Percentiles rank a stretch among this genome's conserved stretches.
These are phyloP conservation scores for Juncus effusus DNA, from an alignment of 176 grass and related monocot genomes.

Conservation along the genomic window DNA sequence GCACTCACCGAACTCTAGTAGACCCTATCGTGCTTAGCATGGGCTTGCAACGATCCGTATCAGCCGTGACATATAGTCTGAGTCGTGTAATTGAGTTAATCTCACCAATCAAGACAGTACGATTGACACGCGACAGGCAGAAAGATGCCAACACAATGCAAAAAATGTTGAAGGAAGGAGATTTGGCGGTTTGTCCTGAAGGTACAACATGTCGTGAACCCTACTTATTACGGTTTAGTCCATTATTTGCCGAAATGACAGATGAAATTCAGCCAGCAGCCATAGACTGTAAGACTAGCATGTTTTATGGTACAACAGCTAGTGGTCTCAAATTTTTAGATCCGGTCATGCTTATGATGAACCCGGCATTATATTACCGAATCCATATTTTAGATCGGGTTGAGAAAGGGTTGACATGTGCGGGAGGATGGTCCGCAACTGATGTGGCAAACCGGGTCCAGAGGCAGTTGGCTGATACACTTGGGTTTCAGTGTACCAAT, in stretches of 20 bases:
- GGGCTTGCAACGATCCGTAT: conserved; percentile 50
- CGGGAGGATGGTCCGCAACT: conserved; percentile 36
- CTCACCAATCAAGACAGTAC: conserved; percentile 71
- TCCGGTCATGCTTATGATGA: conserved; percentile 64
- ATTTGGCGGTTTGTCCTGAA: conserved; percentile 77
- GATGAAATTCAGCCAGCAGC: conserved; percentile 84
- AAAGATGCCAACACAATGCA: conserved; percentile 62
- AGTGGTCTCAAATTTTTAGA: conserved; percentile 89
- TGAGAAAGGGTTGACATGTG: conserved; percentile 45
- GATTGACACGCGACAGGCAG: conserved; percentile 58
- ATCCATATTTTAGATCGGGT: conserved; percentile 59
- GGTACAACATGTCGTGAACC: conserved; percentile 94
- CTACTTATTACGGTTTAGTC: conserved; percentile 73
- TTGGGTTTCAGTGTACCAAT: conserved; percentile 69
- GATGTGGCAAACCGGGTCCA: conserved; percentile 85
- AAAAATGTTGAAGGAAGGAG: conserved; percentile 43
- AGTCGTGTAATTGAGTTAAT: conserved; percentile 58
- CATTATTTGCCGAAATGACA: conserved; percentile 86
- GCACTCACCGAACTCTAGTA: conserved; percentile 76
- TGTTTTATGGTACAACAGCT: conserved; percentile 71
- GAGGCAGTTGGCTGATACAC: conserved; percentile 48
- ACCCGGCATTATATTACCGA: conserved; percentile 54
- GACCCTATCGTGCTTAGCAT: conserved; percentile 65
- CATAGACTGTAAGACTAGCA: conserved; percentile 47
- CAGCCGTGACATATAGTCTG: conserved; percentile 83